A percentile compares a stretch with the other conserved stretches of the same genome.
phyloP scores from a whole-genome alignment of 352 stramenopile species.

The Pythium oligandrum region DNA sequence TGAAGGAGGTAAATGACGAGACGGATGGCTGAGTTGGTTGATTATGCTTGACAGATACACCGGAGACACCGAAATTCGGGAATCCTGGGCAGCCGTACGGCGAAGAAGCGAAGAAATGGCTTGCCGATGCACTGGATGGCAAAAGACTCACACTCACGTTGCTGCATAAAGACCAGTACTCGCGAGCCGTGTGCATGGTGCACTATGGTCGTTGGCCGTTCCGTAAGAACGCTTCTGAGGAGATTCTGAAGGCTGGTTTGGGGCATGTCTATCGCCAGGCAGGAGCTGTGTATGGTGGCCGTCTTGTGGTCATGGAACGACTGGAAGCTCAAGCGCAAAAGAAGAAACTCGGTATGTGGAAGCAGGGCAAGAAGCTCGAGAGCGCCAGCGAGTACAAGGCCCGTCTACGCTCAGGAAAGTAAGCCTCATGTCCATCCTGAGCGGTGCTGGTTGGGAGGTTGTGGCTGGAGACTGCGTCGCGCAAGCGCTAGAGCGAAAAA shows the following conservation, averaged over 20 bases:
- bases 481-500: conserved; percentile 7
- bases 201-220: conserved; percentile 79
- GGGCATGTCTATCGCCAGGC: conserved; percentile 72
- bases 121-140: conserved; percentile 37
- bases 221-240: conserved; percentile 69
- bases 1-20: background rate
- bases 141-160: conserved; percentile 66
- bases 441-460: background rate
- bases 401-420: conserved; percentile 43
- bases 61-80: conserved; percentile 84
- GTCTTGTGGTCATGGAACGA: conserved; percentile 57
- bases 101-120: conserved; percentile 75
- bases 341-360: conserved; percentile 73
- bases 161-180: conserved; percentile 82
- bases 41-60: conserved; percentile 39
- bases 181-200: conserved; percentile 78
- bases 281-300: conserved; percentile 77
- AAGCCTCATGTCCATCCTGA: background rate
- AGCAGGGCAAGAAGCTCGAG: conserved; percentile 66
- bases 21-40: background rate
- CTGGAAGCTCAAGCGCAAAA: conserved; percentile 60
- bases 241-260: conserved; percentile 74
- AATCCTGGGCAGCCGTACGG: conserved; percentile 71
- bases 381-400: conserved; percentile 74
- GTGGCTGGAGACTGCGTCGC: conserved; percentile 16